phyloP scores from a whole-genome alignment of 768 basidiomycete species.

The Hygrophorus russula region DNA sequence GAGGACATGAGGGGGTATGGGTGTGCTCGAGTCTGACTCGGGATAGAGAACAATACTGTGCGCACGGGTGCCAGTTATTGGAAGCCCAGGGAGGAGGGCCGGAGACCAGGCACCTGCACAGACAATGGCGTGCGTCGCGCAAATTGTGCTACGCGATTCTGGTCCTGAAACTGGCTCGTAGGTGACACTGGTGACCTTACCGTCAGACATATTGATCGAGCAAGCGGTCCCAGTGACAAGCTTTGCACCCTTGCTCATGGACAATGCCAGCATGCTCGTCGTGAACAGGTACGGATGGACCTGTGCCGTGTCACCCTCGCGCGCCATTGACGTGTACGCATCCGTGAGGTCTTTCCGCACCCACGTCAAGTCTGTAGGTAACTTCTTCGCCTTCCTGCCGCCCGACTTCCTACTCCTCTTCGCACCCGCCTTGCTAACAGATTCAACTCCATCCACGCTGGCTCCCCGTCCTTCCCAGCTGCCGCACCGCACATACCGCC shows the following conservation, averaged over 20 bases:
- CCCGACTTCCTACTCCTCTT: slow-evolving; percentile 11
- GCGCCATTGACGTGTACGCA: slow-evolving; percentile 50
- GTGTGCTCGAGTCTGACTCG: slow-evolving; percentile 16
- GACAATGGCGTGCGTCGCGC: slow-evolving; percentile 62
- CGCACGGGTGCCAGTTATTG: slow-evolving; percentile 53
- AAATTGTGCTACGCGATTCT: slow-evolving; percentile 21
- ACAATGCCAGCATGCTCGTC: slow-evolving; percentile 56
- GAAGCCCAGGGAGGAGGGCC: slow-evolving; percentile 39
- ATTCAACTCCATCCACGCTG: slow-evolving; percentile 30
- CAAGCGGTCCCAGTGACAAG: slow-evolving; percentile 37
- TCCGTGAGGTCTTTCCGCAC: slow-evolving; percentile 47
- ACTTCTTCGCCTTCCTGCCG: slow-evolving; percentile 22
- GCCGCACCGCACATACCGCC: slow-evolving; percentile 64
- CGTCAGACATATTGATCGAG: slow-evolving; percentile 26
- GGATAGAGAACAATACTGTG: slow-evolving; percentile 64
- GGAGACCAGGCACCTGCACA: slow-evolving; percentile 87
- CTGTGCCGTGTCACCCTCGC: slow-evolving; percentile 52
- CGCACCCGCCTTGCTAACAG: slow-evolving; percentile 25
- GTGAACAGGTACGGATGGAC: slow-evolving; percentile 73
- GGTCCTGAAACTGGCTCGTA: slow-evolving; percentile 20
- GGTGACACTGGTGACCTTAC: slow-evolving; percentile 39
- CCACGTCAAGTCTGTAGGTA: slow-evolving; percentile 45
- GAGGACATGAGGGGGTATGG: slow-evolving; percentile 65
- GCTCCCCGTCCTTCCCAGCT: slow-evolving; percentile 51
- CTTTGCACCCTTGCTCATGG: slow-evolving; percentile 39